Percentiles rank a stretch among this genome's conserved stretches.
phyloP scores from a whole-genome alignment of 1,139 yeast genomes.

The Komagataea norvegica region DNA sequence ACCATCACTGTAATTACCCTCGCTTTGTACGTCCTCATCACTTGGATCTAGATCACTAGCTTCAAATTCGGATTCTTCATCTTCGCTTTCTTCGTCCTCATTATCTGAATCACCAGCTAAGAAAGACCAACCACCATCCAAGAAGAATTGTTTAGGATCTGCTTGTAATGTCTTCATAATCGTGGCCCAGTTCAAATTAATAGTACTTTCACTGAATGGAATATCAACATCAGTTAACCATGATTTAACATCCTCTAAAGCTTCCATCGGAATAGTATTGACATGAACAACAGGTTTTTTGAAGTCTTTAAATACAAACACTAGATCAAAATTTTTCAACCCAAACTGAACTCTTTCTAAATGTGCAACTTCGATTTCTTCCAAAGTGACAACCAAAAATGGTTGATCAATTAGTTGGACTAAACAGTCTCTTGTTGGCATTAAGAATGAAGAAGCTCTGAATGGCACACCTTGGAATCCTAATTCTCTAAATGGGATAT shows the following conservation, averaged over 20 bases:
- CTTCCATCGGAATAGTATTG: conserved; percentile 91
- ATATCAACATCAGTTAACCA: conserved; percentile 97
- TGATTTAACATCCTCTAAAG: conserved; percentile 86
- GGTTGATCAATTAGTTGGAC: conserved; percentile 95
- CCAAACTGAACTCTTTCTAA: conserved; percentile 98
- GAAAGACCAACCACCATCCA: conserved; percentile 96
- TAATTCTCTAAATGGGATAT: conserved; percentile 90
- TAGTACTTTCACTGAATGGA: conserved; percentile 90
- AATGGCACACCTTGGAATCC: conserved; percentile 98
- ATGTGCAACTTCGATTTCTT: conserved; percentile 91
- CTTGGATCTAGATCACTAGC: conserved; percentile 57
- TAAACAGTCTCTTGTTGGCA: conserved; percentile 96
- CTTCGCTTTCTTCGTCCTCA: conserved; percentile 49
- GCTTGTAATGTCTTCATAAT: conserved; percentile 91
- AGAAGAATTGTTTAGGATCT: conserved; percentile 91
- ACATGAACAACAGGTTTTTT: conserved; percentile 83
- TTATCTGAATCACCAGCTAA: conserved; percentile 68
- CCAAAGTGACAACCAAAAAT: conserved; percentile 82
- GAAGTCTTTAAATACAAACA: conserved; percentile 91
- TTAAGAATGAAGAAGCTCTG: conserved; percentile 88
- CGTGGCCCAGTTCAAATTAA: conserved; percentile 92
- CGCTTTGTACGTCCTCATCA: conserved; percentile 67
- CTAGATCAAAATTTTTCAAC: conserved; percentile 90
- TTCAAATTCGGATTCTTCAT: conserved; percentile 40
- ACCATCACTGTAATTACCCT: conserved; percentile 38